Base-by-base conservation (phyloP, 495 filamentous ascomycete species). In the Podospora appendiculata region DNA sequence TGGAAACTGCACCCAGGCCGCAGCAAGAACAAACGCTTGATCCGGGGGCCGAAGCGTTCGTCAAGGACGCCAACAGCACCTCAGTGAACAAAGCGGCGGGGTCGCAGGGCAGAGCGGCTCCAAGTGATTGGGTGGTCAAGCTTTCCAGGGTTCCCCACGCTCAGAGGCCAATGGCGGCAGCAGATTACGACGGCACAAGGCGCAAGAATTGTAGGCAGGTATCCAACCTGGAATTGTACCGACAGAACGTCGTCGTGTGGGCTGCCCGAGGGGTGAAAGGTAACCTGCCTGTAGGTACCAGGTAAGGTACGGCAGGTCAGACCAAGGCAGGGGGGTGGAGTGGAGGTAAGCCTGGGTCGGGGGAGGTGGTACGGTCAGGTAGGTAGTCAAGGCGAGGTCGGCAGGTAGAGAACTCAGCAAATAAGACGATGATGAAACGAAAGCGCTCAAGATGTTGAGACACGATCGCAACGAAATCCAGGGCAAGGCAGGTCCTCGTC, bases 61-160 rank as follows among this genome's bases (percentile, higher is more conserved):
- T 18, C 58, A 50, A 57, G 62, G 62, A 57, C 58, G 56, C 62
- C 60, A 58, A 56, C 62, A 56, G 62, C 25, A 25, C 25, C 25
- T 25, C 25, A 25, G 25, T 25, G 25, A 25, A 25, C 25, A 7
- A 57, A 58, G 55, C 62, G 55, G 62, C 62, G 60, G 60, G 63
- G 63, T 66, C 57, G 48, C 44, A 56, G 46, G 19, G 45, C 14
- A 12, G 46, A 32, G n/a, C 34, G 17, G 36, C 38, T 32, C 52
- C 50, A 52, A 51, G 49, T 52, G 60, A 65, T 67, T 65, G 62
- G 64, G 50, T 41, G 35, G 52, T 59, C 48, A 55, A 57, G 51
- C 52, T 56, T 61, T 55, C 60, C 52, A 57, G 53, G 60, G 49
- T 67, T 63, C 63, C 65, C 65, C 65, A 63, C 62, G 60, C 62